A percentile compares a stretch with the other conserved stretches of the same genome.
Conservation (phyloP, 148 eudicot species). For the Bassia scoparia region DNA sequence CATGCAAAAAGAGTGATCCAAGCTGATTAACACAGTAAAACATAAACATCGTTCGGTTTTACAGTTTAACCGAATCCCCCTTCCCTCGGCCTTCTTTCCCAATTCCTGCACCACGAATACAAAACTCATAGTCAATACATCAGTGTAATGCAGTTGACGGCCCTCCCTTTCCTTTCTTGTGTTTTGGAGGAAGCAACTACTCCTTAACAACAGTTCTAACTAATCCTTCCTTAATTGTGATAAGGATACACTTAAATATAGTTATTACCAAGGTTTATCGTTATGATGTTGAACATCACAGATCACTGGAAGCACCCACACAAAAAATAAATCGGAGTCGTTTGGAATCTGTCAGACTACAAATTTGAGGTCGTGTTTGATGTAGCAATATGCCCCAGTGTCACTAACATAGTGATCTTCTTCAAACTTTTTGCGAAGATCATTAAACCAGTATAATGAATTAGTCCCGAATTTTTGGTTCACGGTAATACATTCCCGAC, state of each 20-base stretch:
- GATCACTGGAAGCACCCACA: slow-evolving; percentile 15
- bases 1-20: not conserved
- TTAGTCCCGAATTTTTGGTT: slow-evolving; percentile 57
- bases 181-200: not conserved
- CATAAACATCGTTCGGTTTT: too few relatives aligned
- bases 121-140: too few relatives aligned
- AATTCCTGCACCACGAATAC: not conserved
- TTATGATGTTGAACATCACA: not conserved
- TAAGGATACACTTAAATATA: not conserved
- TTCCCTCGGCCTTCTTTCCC: not conserved
- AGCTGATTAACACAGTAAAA: not conserved
- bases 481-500: slow-evolving; percentile 60
- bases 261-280: not conserved
- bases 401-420: slow-evolving; percentile 77
- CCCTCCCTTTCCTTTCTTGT: not conserved
- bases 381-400: slow-evolving; percentile 58
- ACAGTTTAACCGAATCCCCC: too few relatives aligned
- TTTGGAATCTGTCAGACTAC: not conserved
- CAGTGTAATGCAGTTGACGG: too few relatives aligned
- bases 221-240: not conserved
- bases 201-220: not conserved
- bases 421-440: slow-evolving; percentile 46
- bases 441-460: slow-evolving; percentile 50
- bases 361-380: slow-evolving; percentile 50
- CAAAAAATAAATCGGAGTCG: slow-evolving; percentile 10